Conservation (phyloP, 495 filamentous ascomycete species). For the Thermothielavioides terrestris region DNA sequence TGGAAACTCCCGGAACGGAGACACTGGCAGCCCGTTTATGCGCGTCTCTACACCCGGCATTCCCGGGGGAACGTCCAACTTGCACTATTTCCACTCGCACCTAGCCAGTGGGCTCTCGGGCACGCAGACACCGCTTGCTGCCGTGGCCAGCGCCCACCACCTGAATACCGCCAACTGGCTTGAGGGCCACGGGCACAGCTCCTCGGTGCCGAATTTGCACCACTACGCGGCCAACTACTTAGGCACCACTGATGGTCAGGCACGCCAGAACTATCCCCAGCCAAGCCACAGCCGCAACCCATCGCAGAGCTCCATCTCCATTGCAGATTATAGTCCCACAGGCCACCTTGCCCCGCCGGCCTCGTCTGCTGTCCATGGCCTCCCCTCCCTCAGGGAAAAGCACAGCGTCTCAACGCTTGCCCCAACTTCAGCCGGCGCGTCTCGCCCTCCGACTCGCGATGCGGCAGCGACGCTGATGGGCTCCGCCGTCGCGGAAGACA, state of each 20-base stretch:
- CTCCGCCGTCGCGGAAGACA: conserved; percentile 15
- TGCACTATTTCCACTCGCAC: conserved; percentile 85
- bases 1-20: conserved; percentile 32
- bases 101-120: conserved; percentile 72
- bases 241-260: conserved; percentile 3
- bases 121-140: conserved; percentile 76
- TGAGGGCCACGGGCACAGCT: conserved; percentile 27
- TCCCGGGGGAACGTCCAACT: conserved; percentile 75
- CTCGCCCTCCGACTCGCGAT: conserved; percentile 43
- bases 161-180: conserved; percentile 32
- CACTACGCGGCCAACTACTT: conserved; percentile 8
- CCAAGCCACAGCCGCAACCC: conserved; percentile 34
- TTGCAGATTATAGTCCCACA: conserved; percentile 26
- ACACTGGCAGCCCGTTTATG: conserved; percentile 56
- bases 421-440: conserved; percentile 36
- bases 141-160: conserved; percentile 61
- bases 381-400: conserved; percentile 34
- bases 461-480: conserved; percentile 10
- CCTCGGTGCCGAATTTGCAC: conserved; percentile 22
- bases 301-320: conserved; percentile 38
- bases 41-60: conserved; percentile 67
- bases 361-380: background rate
- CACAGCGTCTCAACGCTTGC: conserved; percentile 47
- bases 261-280: conserved; percentile 1
- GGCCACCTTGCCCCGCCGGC: conserved; percentile 1